Conservation (phyloP, 805 yeast genomes). For the Saccharomycopsis sp. region DNA sequence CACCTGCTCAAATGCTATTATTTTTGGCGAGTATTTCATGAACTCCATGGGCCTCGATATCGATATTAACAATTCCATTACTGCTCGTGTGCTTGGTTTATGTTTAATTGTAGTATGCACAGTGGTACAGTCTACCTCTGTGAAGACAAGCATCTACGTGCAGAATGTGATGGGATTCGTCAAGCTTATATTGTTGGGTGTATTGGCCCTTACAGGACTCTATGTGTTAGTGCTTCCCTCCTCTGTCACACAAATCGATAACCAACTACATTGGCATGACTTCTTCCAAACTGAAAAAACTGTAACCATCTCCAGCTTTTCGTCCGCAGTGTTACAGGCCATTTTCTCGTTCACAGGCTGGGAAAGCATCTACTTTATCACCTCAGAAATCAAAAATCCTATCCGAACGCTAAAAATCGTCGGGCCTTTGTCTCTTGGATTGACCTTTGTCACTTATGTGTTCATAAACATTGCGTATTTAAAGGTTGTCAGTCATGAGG, state of each 20-base stretch:
- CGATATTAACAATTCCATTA: slow-evolving; percentile 32
- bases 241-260: slow-evolving; percentile 37
- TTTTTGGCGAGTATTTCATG: slow-evolving; percentile 55
- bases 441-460: slow-evolving; percentile 43
- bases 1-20: slow-evolving; percentile 47
- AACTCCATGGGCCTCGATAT: slow-evolving; percentile 38
- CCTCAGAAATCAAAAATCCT: slow-evolving; percentile 58
- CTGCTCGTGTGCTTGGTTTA: slow-evolving; percentile 39
- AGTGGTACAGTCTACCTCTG: slow-evolving; percentile 51
- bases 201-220: slow-evolving; percentile 53
- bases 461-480: slow-evolving; percentile 52
- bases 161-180: slow-evolving; percentile 60
- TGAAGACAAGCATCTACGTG: slow-evolving; percentile 49
- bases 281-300: slow-evolving; percentile 30
- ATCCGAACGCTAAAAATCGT: slow-evolving; percentile 50
- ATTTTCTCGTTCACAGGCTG: slow-evolving; percentile 59
- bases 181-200: slow-evolving; percentile 46
- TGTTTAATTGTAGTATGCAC: slow-evolving; percentile 32
- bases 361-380: slow-evolving; percentile 54
- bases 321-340: slow-evolving; percentile 51
- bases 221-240: slow-evolving; percentile 47
- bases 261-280: slow-evolving; percentile 32
- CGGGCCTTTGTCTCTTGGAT: slow-evolving; percentile 47
- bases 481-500: slow-evolving; percentile 47
- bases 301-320: slow-evolving; percentile 39